Conservation (phyloP, 345 rosid genomes). For the Euphorbia peplus region DNA sequence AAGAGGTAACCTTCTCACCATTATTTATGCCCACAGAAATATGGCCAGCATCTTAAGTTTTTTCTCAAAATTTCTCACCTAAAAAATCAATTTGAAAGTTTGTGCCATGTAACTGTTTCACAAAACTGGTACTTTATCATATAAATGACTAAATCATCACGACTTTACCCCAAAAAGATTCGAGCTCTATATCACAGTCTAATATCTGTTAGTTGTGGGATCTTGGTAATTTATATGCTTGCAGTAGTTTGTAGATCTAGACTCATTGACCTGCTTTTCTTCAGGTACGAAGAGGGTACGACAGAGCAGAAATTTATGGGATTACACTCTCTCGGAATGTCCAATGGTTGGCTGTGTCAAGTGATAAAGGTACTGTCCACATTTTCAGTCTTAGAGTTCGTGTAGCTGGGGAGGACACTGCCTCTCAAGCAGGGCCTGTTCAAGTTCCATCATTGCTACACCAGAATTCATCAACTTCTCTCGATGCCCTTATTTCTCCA, state of each 20-base stretch:
- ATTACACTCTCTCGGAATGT: slow-evolving; percentile 69
- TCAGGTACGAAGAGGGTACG: slow-evolving; percentile 88
- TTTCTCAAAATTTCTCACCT: not conserved
- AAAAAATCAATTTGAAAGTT: not conserved
- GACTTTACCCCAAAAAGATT: too few species aligned
- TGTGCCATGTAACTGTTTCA: not conserved
- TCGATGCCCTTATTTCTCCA: slow-evolving; percentile 64
- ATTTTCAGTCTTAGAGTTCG: slow-evolving; percentile 82
- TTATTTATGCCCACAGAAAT: not conserved
- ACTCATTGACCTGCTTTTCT: slow-evolving; percentile 20
- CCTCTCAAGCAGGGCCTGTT: slow-evolving; percentile 28
- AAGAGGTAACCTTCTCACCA: slow-evolving; percentile 52
- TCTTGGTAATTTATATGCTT: not conserved
- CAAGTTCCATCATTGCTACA: slow-evolving; percentile 37
- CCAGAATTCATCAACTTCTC: slow-evolving; percentile 59
- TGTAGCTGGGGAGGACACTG: slow-evolving; percentile 64
- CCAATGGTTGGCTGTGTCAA: slow-evolving; percentile 89
- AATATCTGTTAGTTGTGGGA: not conserved
- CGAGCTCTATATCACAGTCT: not conserved
- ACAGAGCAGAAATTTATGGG: slow-evolving; percentile 82
- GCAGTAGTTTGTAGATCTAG: not conserved
- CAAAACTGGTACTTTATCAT: not conserved
- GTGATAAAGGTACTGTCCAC: slow-evolving; percentile 88
- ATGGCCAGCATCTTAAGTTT: not conserved
- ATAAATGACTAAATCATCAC: not conserved